Evolutionary conservation across 2,329 filamentous ascomycete genomes (phyloP), one percentile per base, ranked within the genome.

Genomic region (Aureobasidium mangrovei): DNA sequence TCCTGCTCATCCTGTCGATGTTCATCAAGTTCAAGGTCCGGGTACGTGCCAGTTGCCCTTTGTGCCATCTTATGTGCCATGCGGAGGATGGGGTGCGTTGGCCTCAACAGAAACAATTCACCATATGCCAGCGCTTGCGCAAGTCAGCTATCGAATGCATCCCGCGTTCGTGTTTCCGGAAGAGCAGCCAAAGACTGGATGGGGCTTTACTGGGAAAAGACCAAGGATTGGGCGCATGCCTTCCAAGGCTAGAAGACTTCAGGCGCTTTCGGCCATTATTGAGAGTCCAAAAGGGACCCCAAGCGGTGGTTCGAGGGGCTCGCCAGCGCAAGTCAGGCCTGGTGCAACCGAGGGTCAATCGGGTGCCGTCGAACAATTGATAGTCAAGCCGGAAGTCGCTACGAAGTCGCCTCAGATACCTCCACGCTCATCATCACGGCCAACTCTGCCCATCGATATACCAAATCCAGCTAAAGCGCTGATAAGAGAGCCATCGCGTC

Each of bases 1-100:
- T 27, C 28, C 38, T 27, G 38, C 38, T 6, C 47, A 35, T 8
- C 47, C 47, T 41, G 47, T 51, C 5, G 47, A 51, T n/a, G 29
- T 51, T 10, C 2, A 36, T 27, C 47, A 42, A 26, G 39, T 35
- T n/a, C 67, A 65, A 53, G 56, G 63, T 38, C 26, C 32, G 32
- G 49, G 49, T 24, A 28, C 40, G 8, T 53, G 40, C 9, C 49
- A 53, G 32, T 8, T 53, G 4, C 49, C 49, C 29, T 53, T 62
- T 2, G 57, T 67, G 9, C 57, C 68, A 3, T 65, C 67, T 2
- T 70, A 68, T 62, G 66, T 68, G 42, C 59, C 63, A 2, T 65
- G 64, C 41, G 65, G 64, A 10, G 70, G 69, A 36, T 75, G 72
- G 72, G 70, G 65, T 12, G 61, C 69, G 45, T 60, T 74, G 7